phyloP scores from a whole-genome alignment of 1,284 basidiomycete genomes.

The Exsudoporus floridanus region DNA sequence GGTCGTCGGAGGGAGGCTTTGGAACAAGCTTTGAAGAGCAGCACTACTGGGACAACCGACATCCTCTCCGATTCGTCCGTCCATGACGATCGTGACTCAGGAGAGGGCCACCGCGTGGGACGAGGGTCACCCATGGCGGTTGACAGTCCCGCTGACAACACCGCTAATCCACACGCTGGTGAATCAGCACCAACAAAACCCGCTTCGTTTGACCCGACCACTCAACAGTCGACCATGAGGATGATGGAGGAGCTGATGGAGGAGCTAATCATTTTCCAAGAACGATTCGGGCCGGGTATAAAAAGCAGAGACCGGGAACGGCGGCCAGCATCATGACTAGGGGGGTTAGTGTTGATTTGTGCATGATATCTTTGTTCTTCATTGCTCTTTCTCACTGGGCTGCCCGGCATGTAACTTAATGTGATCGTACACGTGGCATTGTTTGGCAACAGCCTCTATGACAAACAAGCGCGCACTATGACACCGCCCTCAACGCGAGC shows the following conservation, averaged over 20 bases:
- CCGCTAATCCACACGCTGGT: slow-evolving; percentile 2
- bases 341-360: slow-evolving; percentile 14
- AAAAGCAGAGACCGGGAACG: slow-evolving; percentile 60
- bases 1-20: slow-evolving; percentile 67
- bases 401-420: slow-evolving; percentile 2
- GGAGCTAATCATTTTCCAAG: slow-evolving; percentile 84
- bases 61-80: slow-evolving; percentile 6
- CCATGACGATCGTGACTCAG: slow-evolving; percentile 19
- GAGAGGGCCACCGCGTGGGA: slow-evolving; percentile 11
- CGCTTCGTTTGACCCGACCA: slow-evolving; percentile 4
- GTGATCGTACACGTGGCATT: slow-evolving; percentile 23
- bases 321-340: slow-evolving; percentile 40
- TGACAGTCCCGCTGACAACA: slow-evolving; percentile 14
- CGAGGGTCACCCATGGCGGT: slow-evolving; percentile 29
- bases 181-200: slow-evolving; percentile 12
- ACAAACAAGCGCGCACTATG: slow-evolving; percentile 22
- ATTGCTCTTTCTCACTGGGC: background rate
- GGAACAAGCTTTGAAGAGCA: slow-evolving; percentile 52
- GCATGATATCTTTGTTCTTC: slow-evolving; percentile 11
- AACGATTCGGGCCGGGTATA: slow-evolving; percentile 68
- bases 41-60: slow-evolving; percentile 7
- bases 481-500: background rate
- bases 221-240: slow-evolving; percentile 55
- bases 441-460: slow-evolving; percentile 30
- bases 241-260: slow-evolving; percentile 88